phyloP scores from a whole-genome alignment of 176 grass and related monocot genomes.

The Canna indica region DNA sequence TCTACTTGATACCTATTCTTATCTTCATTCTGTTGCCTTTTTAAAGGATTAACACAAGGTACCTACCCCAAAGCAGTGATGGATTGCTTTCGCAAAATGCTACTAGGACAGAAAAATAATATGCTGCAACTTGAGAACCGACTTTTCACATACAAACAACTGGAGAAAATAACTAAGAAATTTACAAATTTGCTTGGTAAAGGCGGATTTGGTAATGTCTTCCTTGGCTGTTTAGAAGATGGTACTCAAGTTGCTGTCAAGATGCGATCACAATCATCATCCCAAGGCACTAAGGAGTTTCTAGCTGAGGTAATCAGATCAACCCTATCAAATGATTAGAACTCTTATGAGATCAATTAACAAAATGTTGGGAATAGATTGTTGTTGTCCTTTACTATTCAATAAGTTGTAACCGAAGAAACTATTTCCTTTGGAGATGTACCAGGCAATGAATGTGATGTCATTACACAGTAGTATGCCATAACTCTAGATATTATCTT shows the following conservation, averaged over 20 bases:
- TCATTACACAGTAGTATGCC: no score
- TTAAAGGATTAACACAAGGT: not conserved
- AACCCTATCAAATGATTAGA: not conserved
- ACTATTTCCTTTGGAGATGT: no score
- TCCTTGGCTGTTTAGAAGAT: not conserved
- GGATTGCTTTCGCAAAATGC: not conserved
- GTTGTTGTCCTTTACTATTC: no score
- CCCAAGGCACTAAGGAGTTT: slow-evolving; percentile 5
- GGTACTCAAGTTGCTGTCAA: slow-evolving; percentile 8
- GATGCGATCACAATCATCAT: slow-evolving; percentile 1
- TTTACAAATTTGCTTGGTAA: not conserved
- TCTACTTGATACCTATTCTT: not conserved
- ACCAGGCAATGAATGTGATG: no score
- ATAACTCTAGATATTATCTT: no score
- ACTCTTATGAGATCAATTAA: no score
- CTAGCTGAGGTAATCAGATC: not conserved
- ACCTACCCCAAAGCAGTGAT: not conserved
- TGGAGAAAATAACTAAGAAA: slow-evolving; percentile 4
- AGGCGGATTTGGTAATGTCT: slow-evolving; percentile 8
- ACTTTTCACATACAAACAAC: not conserved
- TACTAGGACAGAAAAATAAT: not conserved
- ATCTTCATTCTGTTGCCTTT: not conserved
- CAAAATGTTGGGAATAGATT: not conserved
- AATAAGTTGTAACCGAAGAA: no score
- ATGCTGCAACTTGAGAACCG: not conserved